Conservation (phyloP, 768 basidiomycete species). For the Leccinum boreale region DNA sequence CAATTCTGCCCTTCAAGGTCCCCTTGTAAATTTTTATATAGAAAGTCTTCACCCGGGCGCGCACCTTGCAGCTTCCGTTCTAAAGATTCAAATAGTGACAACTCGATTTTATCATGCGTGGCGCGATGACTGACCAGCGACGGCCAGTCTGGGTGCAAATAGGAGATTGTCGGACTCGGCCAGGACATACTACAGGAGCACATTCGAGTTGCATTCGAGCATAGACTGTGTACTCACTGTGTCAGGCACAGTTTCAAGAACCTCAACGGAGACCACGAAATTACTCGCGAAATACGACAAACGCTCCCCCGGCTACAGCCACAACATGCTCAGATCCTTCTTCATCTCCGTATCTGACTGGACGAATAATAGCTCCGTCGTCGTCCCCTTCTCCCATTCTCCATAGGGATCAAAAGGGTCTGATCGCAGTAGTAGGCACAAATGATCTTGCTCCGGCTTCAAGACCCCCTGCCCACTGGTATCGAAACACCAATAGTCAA, state of each 20-base stretch:
- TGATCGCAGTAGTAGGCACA: conserved; percentile 26
- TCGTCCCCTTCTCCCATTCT: conserved; percentile 25
- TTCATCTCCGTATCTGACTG: conserved; percentile 17
- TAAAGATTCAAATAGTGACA: no score
- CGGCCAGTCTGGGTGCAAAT: no score
- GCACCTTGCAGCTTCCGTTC: no score
- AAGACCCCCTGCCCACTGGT: conserved; percentile 22
- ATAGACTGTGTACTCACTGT: no score
- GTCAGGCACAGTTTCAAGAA: not conserved
- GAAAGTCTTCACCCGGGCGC: no score
- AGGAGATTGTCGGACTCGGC: no score
- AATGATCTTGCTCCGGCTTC: conserved; percentile 24
- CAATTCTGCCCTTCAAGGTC: no score
- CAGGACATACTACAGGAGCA: no score
- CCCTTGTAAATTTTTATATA: no score
- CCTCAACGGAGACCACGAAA: not conserved
- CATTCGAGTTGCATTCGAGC: no score
- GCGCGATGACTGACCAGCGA: no score
- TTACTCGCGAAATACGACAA: not conserved
- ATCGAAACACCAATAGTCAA: conserved; percentile 34
- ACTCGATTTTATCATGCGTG: no score
- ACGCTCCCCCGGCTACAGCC: conserved; percentile 15
- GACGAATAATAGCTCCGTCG: conserved; percentile 27
- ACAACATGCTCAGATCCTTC: conserved; percentile 14
- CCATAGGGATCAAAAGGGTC: conserved; percentile 30